Conservation (phyloP, 2,329 filamentous ascomycete genomes). For the Xylariales sp. region DNA sequence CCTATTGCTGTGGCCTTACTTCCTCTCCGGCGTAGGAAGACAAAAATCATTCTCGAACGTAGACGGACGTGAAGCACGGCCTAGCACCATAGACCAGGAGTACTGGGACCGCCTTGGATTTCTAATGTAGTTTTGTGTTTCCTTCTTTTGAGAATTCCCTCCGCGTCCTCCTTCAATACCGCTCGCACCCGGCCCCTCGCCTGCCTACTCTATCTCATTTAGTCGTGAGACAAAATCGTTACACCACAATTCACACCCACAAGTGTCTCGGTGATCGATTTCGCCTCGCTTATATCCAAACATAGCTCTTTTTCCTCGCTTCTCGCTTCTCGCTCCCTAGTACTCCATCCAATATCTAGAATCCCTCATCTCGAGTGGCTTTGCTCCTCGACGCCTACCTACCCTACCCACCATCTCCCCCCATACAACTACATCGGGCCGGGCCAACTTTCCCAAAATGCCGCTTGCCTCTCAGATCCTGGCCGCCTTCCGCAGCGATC, state of each 20-base stretch:
- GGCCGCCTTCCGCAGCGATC: too few relatives aligned
- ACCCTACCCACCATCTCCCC: neutral
- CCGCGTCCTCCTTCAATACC: neutral
- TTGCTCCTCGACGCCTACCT: neutral
- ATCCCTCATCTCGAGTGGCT: neutral
- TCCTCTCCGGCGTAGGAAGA: neutral
- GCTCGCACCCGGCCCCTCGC: neutral
- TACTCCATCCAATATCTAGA: too few relatives aligned
- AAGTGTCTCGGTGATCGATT: neutral
- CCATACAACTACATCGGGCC: neutral
- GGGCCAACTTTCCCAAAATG: conserved; percentile 15
- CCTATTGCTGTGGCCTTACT: neutral
- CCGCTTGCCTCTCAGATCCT: neutral
- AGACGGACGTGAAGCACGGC: neutral
- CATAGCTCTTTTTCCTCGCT: neutral
- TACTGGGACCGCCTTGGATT: neutral
- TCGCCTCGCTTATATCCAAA: neutral
- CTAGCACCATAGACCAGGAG: neutral
- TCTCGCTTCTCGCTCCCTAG: neutral
- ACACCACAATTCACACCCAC: neutral
- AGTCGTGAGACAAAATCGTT: neutral
- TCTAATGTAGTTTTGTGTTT: neutral
- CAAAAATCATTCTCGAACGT: neutral
- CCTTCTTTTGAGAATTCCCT: too few relatives aligned
- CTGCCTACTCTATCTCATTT: neutral